These are phyloP conservation scores for Saccharomycopsis olivae DNA, from an alignment of 805 yeast genomes.

Conservation along the genomic window DNA sequence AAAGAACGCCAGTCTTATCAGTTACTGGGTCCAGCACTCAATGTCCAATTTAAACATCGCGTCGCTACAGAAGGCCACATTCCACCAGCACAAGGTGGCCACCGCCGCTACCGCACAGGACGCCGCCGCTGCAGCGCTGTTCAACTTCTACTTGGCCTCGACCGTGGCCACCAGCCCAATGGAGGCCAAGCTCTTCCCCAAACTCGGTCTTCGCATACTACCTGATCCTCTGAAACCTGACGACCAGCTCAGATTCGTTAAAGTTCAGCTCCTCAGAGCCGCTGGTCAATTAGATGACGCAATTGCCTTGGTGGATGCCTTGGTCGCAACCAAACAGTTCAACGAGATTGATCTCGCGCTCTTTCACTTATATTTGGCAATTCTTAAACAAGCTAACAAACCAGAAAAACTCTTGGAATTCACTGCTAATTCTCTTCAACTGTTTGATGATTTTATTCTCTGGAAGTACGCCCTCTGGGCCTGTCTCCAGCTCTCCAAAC, in stretches of 20 bases:
- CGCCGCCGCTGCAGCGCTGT: too few species aligned
- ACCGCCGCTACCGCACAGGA: background rate
- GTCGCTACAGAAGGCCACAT: conserved; percentile 15
- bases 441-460: too few species aligned
- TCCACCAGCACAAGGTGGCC: conserved; percentile 14
- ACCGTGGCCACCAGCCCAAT: conserved; percentile 28
- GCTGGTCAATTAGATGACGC: conserved; percentile 26
- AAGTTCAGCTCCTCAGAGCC: conserved; percentile 37
- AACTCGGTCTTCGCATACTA: conserved; percentile 49
- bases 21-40: conserved; percentile 10
- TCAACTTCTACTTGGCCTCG: conserved; percentile 35
- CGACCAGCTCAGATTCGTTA: conserved; percentile 60
- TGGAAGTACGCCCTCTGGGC: too few species aligned
- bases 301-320: conserved; percentile 16
- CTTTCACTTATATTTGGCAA: conserved; percentile 40
- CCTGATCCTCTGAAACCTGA: conserved; percentile 39
- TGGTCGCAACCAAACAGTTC: conserved; percentile 24
- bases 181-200: conserved; percentile 44
- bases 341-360: conserved; percentile 50
- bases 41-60: conserved; percentile 6
- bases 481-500: too few species aligned
- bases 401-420: too few species aligned
- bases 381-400: too few species aligned
- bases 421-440: too few species aligned
- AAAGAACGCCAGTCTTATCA: conserved; percentile 13